phyloP scores from a whole-genome alignment of 345 rosid genomes.

The Adansonia digitata region DNA sequence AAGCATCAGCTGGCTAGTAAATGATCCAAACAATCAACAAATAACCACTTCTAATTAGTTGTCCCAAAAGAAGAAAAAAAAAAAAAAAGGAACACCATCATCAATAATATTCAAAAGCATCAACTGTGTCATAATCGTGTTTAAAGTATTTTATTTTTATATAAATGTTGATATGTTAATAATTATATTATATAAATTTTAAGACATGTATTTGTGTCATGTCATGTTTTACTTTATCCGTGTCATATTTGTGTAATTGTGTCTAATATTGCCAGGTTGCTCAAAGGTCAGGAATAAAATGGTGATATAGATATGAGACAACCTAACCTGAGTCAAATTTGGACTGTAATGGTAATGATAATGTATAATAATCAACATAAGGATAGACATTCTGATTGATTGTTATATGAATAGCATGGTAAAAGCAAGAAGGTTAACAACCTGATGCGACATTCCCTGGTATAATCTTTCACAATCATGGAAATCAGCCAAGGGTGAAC shows the following conservation, averaged over 20 bases:
- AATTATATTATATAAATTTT: no score
- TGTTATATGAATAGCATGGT: background rate
- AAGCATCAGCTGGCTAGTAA: background rate
- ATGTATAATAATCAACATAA: background rate
- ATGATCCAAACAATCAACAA: background rate
- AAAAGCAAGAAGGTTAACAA: conserved; percentile 33
- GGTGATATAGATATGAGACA: background rate
- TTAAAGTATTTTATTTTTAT: no score
- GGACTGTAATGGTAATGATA: background rate
- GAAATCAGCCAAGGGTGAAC: conserved; percentile 75
- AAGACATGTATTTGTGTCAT: no score
- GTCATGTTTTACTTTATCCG: no score
- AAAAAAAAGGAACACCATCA: no score
- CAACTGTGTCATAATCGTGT: no score
- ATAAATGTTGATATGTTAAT: no score
- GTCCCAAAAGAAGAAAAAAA: background rate
- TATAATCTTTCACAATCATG: conserved; percentile 66
- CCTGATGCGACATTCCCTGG: conserved; percentile 53
- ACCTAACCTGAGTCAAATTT: background rate
- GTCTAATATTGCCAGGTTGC: no score
- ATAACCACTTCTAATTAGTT: background rate
- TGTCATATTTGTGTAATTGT: no score
- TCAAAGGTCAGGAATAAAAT: background rate
- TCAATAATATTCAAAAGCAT: no score
- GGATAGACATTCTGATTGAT: background rate